phyloP scores from a whole-genome alignment of 2,329 filamentous ascomycete species.

The Beauveria varroae region DNA sequence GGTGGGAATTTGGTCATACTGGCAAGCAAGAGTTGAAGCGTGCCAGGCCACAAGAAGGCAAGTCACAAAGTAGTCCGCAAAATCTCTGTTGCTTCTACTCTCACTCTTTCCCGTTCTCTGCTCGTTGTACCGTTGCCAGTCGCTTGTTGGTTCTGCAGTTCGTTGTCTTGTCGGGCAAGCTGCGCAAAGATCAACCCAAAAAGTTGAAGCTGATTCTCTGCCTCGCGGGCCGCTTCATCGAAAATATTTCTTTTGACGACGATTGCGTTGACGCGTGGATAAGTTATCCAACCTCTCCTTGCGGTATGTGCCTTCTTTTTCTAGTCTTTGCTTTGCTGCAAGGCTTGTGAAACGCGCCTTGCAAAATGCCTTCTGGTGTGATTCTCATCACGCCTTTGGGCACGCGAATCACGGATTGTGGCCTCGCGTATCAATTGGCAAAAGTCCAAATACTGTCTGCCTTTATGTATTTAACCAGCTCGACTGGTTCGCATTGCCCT shows the following conservation, averaged over 20 bases:
- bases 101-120: no score
- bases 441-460: not conserved
- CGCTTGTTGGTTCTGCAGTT: no score
- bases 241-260: no score
- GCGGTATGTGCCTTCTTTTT: constrained; percentile 1
- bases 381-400: not conserved
- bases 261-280: no score
- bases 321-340: not conserved
- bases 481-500: not conserved
- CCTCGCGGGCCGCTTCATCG: no score
- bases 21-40: not conserved
- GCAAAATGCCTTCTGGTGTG: not conserved
- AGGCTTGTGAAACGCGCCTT: not conserved
- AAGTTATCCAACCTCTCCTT: not conserved
- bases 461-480: not conserved
- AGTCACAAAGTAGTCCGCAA: no score
- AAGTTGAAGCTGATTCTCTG: no score
- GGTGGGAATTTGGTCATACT: not conserved
- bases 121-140: no score
- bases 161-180: no score
- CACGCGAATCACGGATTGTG: not conserved
- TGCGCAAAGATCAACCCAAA: no score
- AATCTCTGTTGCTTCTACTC: no score
- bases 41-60: not conserved
- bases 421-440: not conserved